These are phyloP conservation scores for Graphium sp. DNA, from an alignment of 2,329 filamentous ascomycete genomes.

Conservation along the genomic window DNA sequence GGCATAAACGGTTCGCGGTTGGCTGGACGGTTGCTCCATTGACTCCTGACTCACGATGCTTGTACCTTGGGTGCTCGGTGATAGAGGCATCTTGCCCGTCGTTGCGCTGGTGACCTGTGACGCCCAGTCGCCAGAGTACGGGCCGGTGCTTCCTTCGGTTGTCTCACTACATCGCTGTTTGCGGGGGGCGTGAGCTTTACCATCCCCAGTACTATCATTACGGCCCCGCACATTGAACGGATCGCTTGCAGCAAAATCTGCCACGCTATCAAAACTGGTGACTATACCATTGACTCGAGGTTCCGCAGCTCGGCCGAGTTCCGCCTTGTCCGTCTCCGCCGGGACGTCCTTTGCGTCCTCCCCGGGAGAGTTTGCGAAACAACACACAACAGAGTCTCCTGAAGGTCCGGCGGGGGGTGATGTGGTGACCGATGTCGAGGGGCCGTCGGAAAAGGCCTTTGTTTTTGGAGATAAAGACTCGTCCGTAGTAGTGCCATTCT, in stretches of 20 bases:
- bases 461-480: no score
- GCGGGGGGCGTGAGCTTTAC: conserved; percentile 21
- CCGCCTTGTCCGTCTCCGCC: no score
- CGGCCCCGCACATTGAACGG: conserved; percentile 21
- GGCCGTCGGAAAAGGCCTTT: no score
- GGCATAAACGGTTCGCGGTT: neutral
- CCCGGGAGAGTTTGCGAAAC: no score
- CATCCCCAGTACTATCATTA: conserved; percentile 14
- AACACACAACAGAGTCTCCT: no score
- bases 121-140: conserved; percentile 40
- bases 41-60: conserved; percentile 47
- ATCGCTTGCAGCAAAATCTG: conserved; percentile 30
- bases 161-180: conserved; percentile 44
- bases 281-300: conserved; percentile 18
- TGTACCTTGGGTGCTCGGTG: conserved; percentile 48
- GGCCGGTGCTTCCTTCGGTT: conserved; percentile 41
- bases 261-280: conserved; percentile 26
- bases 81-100: conserved; percentile 46
- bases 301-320: no score
- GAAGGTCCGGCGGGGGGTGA: no score
- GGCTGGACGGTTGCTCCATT: conserved; percentile 20
- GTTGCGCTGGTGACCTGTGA: conserved; percentile 47
- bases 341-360: no score
- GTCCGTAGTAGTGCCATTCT: no score
- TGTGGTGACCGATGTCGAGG: no score